Evolutionary conservation across 768 basidiomycete genomes (phyloP).

Genomic region (Rhizopogon vulgaris): DNA sequence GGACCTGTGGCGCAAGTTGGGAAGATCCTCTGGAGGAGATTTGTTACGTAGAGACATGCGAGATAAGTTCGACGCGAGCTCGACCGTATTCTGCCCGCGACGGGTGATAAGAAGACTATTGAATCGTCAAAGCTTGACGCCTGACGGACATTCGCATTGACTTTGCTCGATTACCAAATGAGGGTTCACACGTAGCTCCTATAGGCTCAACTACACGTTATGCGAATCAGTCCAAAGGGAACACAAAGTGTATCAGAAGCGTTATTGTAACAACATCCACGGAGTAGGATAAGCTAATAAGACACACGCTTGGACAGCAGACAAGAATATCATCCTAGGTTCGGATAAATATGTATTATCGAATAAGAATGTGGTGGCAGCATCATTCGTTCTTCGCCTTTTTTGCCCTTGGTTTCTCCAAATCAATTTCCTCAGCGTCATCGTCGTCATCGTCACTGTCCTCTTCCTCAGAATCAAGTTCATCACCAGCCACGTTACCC

Average conservation of each 20-base stretch:
- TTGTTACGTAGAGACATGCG: conserved; percentile 23
- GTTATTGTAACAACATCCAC: conserved; percentile 2
- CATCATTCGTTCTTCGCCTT: conserved; percentile 48
- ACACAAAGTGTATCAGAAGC: neutral
- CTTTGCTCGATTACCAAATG: neutral
- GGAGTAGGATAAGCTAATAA: conserved; percentile 1
- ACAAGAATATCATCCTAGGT: conserved; percentile 4
- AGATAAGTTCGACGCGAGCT: neutral
- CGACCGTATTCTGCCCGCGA: neutral
- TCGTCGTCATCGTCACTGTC: conserved; percentile 69
- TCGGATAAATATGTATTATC: conserved; percentile 21
- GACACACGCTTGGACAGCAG: conserved; percentile 1
- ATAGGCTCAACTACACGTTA: no score
- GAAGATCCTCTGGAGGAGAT: conserved; percentile 20
- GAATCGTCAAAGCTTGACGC: neutral
- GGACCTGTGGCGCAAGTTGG: conserved; percentile 24
- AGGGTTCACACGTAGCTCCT: neutral
- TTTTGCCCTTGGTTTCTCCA: conserved; percentile 77
- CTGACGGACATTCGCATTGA: neutral
- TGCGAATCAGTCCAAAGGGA: neutral
- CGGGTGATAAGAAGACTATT: conserved; percentile 1
- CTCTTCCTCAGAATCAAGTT: conserved; percentile 60
- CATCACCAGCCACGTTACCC: conserved; percentile 55
- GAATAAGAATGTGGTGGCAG: conserved; percentile 7
- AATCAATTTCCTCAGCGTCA: conserved; percentile 80